phyloP scores from a whole-genome alignment of 805 yeast genomes.

The Candida corydali region DNA sequence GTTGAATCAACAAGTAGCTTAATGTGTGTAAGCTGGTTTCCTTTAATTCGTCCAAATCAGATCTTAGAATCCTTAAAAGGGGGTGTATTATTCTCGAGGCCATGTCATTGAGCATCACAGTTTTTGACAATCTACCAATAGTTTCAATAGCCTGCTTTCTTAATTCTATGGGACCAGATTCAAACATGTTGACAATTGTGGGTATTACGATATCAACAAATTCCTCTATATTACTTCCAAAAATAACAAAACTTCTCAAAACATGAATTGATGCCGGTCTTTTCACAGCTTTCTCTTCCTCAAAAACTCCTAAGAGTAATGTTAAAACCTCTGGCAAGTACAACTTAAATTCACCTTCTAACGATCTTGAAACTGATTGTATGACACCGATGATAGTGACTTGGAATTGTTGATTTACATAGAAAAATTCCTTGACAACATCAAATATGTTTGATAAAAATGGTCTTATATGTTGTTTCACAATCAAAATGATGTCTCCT shows the following conservation, averaged over 20 bases:
- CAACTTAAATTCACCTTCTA: conserved; percentile 89
- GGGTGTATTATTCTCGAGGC: conserved; percentile 90
- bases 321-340: conserved; percentile 77
- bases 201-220: conserved; percentile 86
- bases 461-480: conserved; percentile 86
- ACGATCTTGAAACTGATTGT: conserved; percentile 78
- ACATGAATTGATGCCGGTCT: conserved; percentile 66
- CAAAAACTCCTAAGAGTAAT: conserved; percentile 69
- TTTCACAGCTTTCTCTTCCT: conserved; percentile 61
- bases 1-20: conserved; percentile 70
- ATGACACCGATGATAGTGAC: conserved; percentile 74
- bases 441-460: conserved; percentile 71
- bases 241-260: conserved; percentile 75
- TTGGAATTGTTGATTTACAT: conserved; percentile 45
- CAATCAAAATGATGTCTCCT: conserved; percentile 73
- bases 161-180: conserved; percentile 58
- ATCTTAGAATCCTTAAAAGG: conserved; percentile 57
- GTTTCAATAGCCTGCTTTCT: conserved; percentile 76
- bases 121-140: conserved; percentile 73
- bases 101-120: conserved; percentile 75
- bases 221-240: conserved; percentile 86
- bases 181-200: conserved; percentile 75
- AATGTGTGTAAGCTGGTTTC: conserved; percentile 72
- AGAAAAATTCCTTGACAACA: conserved; percentile 71
- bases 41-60: conserved; percentile 53